Percentiles rank a stretch among this genome's conserved stretches.
These are phyloP conservation scores for Dictyostelium gargantuum DNA, from an alignment of 208 protist species.

Conservation along the genomic window DNA sequence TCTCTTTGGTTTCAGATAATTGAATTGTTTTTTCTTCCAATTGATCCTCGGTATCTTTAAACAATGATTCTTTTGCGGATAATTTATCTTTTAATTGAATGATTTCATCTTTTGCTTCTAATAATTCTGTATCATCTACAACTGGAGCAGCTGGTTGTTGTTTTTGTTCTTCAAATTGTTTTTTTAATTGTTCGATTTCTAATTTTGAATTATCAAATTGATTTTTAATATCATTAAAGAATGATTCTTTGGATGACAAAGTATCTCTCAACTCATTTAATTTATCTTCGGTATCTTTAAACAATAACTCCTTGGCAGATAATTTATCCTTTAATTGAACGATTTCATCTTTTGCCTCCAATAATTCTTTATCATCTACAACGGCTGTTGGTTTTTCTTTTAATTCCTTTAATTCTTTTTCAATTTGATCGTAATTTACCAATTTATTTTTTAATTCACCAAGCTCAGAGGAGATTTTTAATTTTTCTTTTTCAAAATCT, in stretches of 20 bases:
- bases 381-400: not conserved
- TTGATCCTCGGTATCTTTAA: not conserved
- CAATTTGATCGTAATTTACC: not conserved
- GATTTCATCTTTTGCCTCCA: not conserved
- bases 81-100: not conserved
- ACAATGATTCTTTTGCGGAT: not conserved
- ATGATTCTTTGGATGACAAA: not conserved
- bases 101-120: not conserved
- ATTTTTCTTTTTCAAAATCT: slow-evolving; percentile 13
- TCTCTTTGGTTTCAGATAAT: not conserved
- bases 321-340: not conserved
- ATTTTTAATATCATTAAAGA: not conserved
- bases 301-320: not conserved
- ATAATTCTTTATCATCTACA: not conserved
- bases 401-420: not conserved
- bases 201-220: not conserved
- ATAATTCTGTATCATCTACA: not conserved
- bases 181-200: not conserved
- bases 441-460: not conserved
- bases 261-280: not conserved
- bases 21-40: not conserved
- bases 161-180: not conserved
- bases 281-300: not conserved
- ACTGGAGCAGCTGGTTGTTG: not conserved
- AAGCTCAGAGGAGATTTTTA: not conserved